A percentile compares a stretch with the other conserved stretches of the same genome.
Conservation (phyloP, 331 rosid species). For the Malus hybrid region DNA sequence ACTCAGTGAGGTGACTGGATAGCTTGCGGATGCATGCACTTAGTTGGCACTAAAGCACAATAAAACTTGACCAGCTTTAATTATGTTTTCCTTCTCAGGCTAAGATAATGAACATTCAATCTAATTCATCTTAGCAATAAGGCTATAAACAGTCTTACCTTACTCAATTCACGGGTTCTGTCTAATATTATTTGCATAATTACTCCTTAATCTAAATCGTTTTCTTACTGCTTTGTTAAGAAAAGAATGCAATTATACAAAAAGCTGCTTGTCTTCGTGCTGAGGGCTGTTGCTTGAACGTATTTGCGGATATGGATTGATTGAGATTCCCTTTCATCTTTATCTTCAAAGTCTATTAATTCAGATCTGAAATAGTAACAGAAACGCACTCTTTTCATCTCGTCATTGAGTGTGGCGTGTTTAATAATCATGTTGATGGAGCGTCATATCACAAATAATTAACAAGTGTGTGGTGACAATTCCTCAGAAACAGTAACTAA, state of each 20-base stretch:
- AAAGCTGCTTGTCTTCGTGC: neutral
- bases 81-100: neutral
- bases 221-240: neutral
- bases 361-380: neutral
- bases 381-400: neutral
- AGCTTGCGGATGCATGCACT: neutral
- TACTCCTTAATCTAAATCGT: neutral
- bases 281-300: neutral
- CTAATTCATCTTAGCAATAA: neutral
- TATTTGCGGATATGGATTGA: neutral
- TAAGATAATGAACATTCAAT: neutral
- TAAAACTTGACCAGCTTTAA: neutral
- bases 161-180: neutral
- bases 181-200: too few species aligned
- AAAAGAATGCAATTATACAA: neutral
- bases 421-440: neutral
- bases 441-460: neutral
- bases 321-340: neutral
- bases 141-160: neutral
- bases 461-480: neutral
- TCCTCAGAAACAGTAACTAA: neutral
- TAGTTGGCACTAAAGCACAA: neutral
- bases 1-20: conserved; percentile 2
- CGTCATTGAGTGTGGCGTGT: neutral
- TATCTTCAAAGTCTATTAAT: neutral